phyloP scores from a whole-genome alignment of 2,329 filamentous ascomycete genomes.

The Arthrobotrys sinensis region DNA sequence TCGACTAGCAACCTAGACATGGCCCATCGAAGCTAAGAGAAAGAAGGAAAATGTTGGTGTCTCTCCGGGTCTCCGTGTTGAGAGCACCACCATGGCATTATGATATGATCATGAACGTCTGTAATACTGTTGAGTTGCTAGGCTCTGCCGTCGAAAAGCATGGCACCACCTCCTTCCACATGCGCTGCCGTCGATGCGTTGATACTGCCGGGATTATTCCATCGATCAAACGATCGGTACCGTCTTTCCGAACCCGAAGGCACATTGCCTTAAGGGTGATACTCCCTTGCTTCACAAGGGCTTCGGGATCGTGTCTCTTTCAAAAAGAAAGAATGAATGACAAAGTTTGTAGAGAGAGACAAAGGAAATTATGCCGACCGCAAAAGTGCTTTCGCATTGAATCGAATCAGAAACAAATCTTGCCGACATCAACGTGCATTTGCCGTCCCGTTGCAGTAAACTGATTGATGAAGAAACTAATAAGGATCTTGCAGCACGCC shows the following conservation, averaged over 20 bases:
- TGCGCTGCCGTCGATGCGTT: slow-evolving; percentile 9
- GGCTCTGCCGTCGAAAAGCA: slow-evolving; percentile 1
- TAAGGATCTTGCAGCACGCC: slow-evolving; percentile 21
- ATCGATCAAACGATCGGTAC: slow-evolving; percentile 41
- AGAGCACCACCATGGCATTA: slow-evolving; percentile 19
- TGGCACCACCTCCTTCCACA: slow-evolving; percentile 3
- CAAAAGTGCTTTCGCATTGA: slow-evolving; percentile 5
- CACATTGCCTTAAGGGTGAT: not conserved
- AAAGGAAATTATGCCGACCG: slow-evolving; percentile 32
- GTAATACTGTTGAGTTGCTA: slow-evolving; percentile 16
- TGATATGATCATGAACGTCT: slow-evolving; percentile 23
- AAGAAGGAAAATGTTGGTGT: slow-evolving; percentile 17
- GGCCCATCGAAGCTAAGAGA: not conserved
- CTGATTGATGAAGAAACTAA: slow-evolving; percentile 17
- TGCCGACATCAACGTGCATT: not conserved
- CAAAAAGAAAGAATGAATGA: not conserved
- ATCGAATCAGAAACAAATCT: slow-evolving; percentile 29
- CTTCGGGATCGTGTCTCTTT: slow-evolving; percentile 22
- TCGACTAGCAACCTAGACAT: not conserved
- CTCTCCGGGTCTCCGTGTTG: slow-evolving; percentile 24
- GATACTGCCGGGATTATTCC: slow-evolving; percentile 28
- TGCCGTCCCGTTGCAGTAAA: slow-evolving; percentile 28
- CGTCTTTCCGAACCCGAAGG: slow-evolving; percentile 34
- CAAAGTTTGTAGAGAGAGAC: not conserved
- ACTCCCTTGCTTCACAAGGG: not conserved